phyloP scores from a whole-genome alignment of 2,329 filamentous ascomycete genomes.

The Pseudogymnoascus sp. region DNA sequence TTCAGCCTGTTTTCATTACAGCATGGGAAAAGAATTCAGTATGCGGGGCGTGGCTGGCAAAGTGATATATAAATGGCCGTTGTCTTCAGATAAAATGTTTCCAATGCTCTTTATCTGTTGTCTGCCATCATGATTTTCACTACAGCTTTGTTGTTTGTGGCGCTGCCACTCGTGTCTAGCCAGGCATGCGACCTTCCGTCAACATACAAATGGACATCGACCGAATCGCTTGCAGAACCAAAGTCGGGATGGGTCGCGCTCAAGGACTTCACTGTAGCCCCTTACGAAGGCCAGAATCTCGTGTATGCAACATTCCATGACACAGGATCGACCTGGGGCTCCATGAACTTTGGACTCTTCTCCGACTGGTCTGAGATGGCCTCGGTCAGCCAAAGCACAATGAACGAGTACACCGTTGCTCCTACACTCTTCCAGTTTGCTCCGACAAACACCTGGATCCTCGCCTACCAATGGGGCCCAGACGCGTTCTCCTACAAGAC shows the following conservation, averaged over 20 bases:
- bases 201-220: constrained; percentile 47
- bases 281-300: constrained; percentile 49
- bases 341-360: constrained; percentile 50
- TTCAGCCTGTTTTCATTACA: background rate
- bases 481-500: constrained; percentile 53
- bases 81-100: background rate
- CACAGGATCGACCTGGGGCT: constrained; percentile 40
- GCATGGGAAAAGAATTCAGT: background rate
- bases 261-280: constrained; percentile 53
- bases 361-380: constrained; percentile 44
- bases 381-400: constrained; percentile 43
- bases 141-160: background rate
- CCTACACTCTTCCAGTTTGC: constrained; percentile 56
- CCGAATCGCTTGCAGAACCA: constrained; percentile 41
- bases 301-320: constrained; percentile 49
- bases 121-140: background rate
- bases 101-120: background rate
- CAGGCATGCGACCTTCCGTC: constrained; percentile 43
- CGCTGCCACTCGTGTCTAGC: constrained; percentile 8
- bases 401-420: constrained; percentile 42
- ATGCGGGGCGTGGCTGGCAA: background rate
- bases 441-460: constrained; percentile 53
- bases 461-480: constrained; percentile 56
- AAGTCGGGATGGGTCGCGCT: constrained; percentile 47
- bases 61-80: background rate